These are phyloP conservation scores for Amorphotheca resinae DNA, from an alignment of 495 filamentous ascomycete genomes.

Conservation along the genomic window DNA sequence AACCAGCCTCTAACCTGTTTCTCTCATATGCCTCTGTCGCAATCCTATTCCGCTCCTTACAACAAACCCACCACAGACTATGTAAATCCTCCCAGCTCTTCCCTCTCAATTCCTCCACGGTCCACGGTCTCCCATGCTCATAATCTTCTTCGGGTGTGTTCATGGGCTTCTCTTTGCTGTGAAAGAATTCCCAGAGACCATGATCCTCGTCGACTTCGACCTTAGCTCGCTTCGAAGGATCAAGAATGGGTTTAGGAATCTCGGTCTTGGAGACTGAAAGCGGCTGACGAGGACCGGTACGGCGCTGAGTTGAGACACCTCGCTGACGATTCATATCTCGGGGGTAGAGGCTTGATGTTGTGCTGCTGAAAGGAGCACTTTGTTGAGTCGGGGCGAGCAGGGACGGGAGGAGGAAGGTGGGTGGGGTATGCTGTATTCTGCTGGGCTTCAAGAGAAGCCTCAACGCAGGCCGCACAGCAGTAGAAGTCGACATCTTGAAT, in stretches of 20 bases:
- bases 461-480: conserved; percentile 29
- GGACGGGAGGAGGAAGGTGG: conserved; percentile 20
- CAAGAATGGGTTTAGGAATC: conserved; percentile 59
- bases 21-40: conserved; percentile 62
- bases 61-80: conserved; percentile 85
- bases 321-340: conserved; percentile 56
- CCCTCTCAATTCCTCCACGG: conserved; percentile 69
- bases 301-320: conserved; percentile 67
- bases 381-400: conserved; percentile 7
- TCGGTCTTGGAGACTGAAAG: conserved; percentile 56
- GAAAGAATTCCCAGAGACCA: conserved; percentile 92
- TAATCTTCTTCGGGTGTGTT: conserved; percentile 52
- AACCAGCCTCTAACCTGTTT: conserved; percentile 47
- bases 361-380: conserved; percentile 25
- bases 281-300: conserved; percentile 60
- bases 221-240: conserved; percentile 34
- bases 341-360: conserved; percentile 26
- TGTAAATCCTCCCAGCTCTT: conserved; percentile 95
- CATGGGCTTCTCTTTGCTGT: conserved; percentile 46
- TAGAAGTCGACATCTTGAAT: conserved; percentile 29
- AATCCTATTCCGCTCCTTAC: conserved; percentile 83
- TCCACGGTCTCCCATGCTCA: conserved; percentile 71
- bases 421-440: conserved; percentile 9
- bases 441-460: conserved; percentile 15
- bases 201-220: conserved; percentile 57